Evolutionary conservation across 2,329 filamentous ascomycete genomes (phyloP).

Genomic region (Cercospora beticola): DNA sequence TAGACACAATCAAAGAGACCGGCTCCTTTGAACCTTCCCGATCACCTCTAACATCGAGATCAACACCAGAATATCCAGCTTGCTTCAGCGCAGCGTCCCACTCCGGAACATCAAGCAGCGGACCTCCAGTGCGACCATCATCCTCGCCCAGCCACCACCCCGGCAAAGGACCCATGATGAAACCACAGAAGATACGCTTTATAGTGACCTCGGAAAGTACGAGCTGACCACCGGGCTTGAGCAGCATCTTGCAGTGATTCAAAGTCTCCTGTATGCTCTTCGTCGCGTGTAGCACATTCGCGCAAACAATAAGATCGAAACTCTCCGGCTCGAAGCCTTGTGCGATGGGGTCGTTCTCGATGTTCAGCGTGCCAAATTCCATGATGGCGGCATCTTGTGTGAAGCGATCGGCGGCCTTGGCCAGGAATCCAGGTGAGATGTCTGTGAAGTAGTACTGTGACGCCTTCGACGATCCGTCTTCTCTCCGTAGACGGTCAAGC

Average conservation of each 20-base stretch:
- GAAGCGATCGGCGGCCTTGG: slow-evolving; percentile 33
- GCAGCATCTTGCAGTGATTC: slow-evolving; percentile 25
- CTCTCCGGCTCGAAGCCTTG: slow-evolving; percentile 40
- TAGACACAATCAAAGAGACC: background rate
- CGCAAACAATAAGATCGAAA: slow-evolving; percentile 33
- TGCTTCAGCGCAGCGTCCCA: background rate
- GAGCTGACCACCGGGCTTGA: slow-evolving; percentile 13
- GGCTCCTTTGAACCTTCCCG: background rate
- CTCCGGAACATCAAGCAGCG: background rate
- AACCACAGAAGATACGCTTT: background rate
- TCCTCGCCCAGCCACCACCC: background rate
- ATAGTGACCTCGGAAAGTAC: background rate
- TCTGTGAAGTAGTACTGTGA: slow-evolving; percentile 49
- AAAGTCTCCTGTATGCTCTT: slow-evolving; percentile 23
- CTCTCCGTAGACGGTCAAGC: slow-evolving; percentile 24
- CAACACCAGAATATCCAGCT: background rate
- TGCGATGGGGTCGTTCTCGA: slow-evolving; percentile 31
- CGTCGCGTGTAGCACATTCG: slow-evolving; percentile 31
- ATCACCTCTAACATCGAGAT: background rate
- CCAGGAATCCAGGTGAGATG: slow-evolving; percentile 45
- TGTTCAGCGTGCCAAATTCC: slow-evolving; percentile 35
- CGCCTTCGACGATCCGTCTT: background rate
- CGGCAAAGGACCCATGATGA: background rate
- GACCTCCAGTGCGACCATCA: background rate
- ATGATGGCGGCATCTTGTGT: slow-evolving; percentile 1